These are phyloP conservation scores for Akanthomyces muscarius DNA, from an alignment of 2,329 filamentous ascomycete genomes.

Conservation along the genomic window DNA sequence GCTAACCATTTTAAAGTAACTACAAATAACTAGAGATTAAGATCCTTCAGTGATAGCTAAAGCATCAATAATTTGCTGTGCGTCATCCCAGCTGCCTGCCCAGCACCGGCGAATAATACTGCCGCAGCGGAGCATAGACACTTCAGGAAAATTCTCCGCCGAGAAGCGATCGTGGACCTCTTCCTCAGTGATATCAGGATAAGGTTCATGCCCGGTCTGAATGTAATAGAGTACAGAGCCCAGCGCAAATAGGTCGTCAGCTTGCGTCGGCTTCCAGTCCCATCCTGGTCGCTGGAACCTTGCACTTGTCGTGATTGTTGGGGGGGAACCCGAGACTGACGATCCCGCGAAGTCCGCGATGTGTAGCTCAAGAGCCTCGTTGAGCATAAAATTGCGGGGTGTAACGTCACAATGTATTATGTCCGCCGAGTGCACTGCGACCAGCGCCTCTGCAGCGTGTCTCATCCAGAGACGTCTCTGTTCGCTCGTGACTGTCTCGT, in stretches of 20 bases:
- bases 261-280: slow-evolving; percentile 21
- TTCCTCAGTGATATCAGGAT: background rate
- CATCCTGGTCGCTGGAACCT: slow-evolving; percentile 25
- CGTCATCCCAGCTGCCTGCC: slow-evolving; percentile 9
- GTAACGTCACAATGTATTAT: slow-evolving; percentile 39
- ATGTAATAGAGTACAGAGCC: slow-evolving; percentile 1
- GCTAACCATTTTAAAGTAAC: too few relatives aligned
- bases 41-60: background rate
- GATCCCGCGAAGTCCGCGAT: slow-evolving; percentile 36
- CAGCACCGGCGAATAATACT: slow-evolving; percentile 9
- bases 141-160: background rate
- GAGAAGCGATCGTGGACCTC: background rate
- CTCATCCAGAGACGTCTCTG: slow-evolving; percentile 26
- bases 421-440: slow-evolving; percentile 31
- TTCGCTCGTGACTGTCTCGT: background rate
- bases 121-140: background rate
- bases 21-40: too few relatives aligned
- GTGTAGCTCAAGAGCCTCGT: slow-evolving; percentile 31
- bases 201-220: background rate
- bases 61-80: background rate
- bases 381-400: slow-evolving; percentile 36
- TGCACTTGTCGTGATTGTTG: slow-evolving; percentile 22
- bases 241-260: background rate
- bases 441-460: slow-evolving; percentile 32
- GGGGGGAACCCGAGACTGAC: slow-evolving; percentile 26